A percentile compares a stretch with the other conserved stretches of the same genome.
These are phyloP conservation scores for Leccinum ochraceum DNA, from an alignment of 768 basidiomycete species.

Conservation along the genomic window DNA sequence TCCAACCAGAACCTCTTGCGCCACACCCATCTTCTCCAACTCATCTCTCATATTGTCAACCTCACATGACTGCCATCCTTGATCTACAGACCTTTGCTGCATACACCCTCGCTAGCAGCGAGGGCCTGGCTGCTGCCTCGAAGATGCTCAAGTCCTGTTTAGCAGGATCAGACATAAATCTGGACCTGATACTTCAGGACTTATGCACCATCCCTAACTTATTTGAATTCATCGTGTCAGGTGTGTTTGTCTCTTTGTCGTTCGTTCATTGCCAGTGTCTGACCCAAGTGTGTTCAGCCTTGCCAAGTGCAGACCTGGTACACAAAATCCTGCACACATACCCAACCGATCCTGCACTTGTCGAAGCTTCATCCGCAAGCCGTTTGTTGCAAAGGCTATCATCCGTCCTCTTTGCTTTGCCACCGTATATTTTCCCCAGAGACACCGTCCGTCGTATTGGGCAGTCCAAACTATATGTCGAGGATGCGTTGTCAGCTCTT, in stretches of 20 bases:
- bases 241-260: constrained; percentile 13
- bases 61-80: constrained; percentile 8
- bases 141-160: constrained; percentile 27
- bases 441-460: constrained; percentile 16
- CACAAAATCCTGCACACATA: too few relatives aligned
- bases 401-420: constrained; percentile 17
- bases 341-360: too few relatives aligned
- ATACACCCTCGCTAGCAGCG: constrained; percentile 15
- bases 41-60: too few relatives aligned
- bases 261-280: background rate
- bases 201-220: constrained; percentile 27
- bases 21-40: too few relatives aligned
- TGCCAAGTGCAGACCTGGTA: too few relatives aligned
- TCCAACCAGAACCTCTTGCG: too few relatives aligned
- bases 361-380: too few relatives aligned
- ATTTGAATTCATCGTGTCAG: constrained; percentile 33
- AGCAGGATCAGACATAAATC: constrained; percentile 16
- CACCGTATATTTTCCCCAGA: constrained; percentile 16
- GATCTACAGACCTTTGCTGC: constrained; percentile 21
- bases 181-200: constrained; percentile 28
- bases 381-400: too few relatives aligned
- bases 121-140: constrained; percentile 19
- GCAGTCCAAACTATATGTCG: constrained; percentile 23
- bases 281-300: too few relatives aligned
- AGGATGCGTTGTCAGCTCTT: constrained; percentile 25